These are phyloP conservation scores for Eutrema heterophyllum DNA, from an alignment of 345 rosid species.

Conservation along the genomic window DNA sequence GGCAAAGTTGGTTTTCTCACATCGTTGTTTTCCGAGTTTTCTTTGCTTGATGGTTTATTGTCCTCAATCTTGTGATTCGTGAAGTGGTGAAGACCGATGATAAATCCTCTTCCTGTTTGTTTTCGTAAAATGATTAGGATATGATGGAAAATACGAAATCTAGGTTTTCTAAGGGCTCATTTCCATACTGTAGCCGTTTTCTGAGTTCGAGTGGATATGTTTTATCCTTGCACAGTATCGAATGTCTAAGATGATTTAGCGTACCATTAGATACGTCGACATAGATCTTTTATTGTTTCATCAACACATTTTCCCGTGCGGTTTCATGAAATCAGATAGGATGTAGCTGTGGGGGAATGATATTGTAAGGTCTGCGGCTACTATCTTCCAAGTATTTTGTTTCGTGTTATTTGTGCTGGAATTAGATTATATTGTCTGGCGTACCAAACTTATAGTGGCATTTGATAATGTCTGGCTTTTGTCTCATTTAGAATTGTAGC, in stretches of 20 bases:
- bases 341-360: neutral
- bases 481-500: constrained; percentile 6
- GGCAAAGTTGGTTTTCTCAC: constrained; percentile 1
- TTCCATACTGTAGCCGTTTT: neutral
- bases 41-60: constrained; percentile 9
- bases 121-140: neutral
- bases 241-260: neutral
- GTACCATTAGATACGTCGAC: neutral
- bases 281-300: neutral
- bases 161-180: constrained; percentile 26
- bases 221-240: neutral
- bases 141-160: constrained; percentile 18
- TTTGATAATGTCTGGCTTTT: constrained; percentile 5
- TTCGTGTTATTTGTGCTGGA: neutral
- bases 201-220: neutral
- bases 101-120: neutral
- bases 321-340: neutral
- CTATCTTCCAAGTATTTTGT: neutral
- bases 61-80: neutral
- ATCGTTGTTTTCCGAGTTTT: constrained; percentile 5
- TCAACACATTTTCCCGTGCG: neutral
- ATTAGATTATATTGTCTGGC: neutral
- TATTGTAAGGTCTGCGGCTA: neutral
- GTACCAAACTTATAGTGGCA: neutral
- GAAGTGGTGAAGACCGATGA: constrained; percentile 16